Evolutionary conservation across 75 land plant genomes (phyloP).

Genomic region (Chamaecyparis obtusa): DNA sequence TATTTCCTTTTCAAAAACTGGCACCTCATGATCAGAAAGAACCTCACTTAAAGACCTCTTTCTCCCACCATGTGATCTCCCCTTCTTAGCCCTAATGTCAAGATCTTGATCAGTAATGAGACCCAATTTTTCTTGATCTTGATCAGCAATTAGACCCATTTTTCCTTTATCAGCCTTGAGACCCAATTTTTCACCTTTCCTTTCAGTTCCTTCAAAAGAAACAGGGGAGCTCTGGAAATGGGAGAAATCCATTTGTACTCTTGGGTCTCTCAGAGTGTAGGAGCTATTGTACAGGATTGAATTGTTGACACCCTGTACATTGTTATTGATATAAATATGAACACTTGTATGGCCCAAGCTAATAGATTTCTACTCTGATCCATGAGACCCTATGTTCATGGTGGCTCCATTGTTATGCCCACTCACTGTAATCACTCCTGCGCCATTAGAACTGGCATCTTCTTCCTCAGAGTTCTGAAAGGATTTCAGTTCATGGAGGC

Average conservation of each 20-base stretch:
- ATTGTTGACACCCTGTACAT: constrained; percentile 53
- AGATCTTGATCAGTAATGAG: not conserved
- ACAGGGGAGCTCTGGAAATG: not conserved
- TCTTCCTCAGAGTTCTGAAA: not conserved
- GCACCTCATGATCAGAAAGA: not conserved
- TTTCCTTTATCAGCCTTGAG: not conserved
- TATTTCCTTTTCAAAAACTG: not conserved
- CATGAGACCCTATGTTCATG: not conserved
- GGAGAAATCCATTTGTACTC: constrained; percentile 24
- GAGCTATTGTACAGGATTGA: constrained; percentile 43
- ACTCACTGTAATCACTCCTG: not conserved
- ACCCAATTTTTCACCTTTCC: not conserved
- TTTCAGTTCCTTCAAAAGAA: not conserved
- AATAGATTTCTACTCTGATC: no score
- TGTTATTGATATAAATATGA: constrained; percentile 56
- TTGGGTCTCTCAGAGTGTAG: constrained; percentile 42
- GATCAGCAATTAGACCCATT: not conserved
- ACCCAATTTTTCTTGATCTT: not conserved
- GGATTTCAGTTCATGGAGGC: not conserved
- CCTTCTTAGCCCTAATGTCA: not conserved
- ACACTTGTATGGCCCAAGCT: not conserved
- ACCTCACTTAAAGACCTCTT: not conserved
- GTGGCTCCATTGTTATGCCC: constrained; percentile 1
- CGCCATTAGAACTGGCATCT: not conserved
- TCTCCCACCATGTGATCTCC: not conserved